Conservation (phyloP, 139 green algal genomes). For the Haematococcus sp. region DNA sequence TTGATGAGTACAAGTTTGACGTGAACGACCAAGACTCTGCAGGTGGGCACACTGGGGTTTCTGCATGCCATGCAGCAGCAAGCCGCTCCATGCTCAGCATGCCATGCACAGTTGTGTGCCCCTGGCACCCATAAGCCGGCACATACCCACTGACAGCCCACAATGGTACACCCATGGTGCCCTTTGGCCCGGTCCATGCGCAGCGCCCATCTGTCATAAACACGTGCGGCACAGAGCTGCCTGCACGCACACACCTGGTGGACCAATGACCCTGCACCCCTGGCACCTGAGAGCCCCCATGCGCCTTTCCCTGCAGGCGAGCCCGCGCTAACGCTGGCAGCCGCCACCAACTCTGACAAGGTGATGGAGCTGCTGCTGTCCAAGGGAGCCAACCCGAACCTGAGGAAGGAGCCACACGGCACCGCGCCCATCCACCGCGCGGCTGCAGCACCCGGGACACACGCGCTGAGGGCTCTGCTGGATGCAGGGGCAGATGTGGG, state of each 20-base stretch:
- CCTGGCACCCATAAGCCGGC: not conserved
- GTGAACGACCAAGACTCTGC: slow-evolving; percentile 2
- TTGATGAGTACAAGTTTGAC: not conserved
- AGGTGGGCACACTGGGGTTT: not conserved
- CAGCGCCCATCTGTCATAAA: too few relatives aligned
- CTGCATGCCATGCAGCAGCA: too few relatives aligned
- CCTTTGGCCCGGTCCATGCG: too few relatives aligned
- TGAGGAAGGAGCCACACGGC: slow-evolving; percentile 9
- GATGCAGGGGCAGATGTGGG: not conserved
- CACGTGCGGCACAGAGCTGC: too few relatives aligned
- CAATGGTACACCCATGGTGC: too few relatives aligned
- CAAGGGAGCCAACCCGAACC: not conserved
- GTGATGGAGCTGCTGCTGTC: not conserved
- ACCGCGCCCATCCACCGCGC: slow-evolving; percentile 9
- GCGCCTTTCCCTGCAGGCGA: slow-evolving; percentile 1
- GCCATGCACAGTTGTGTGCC: too few relatives aligned
- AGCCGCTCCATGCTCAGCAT: too few relatives aligned
- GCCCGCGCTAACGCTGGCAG: not conserved
- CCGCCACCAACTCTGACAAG: not conserved
- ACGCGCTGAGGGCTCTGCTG: not conserved
- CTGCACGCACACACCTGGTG: too few relatives aligned
- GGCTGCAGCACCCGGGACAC: not conserved
- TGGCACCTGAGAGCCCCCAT: too few relatives aligned
- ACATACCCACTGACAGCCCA: too few relatives aligned
- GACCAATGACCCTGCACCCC: too few relatives aligned